These are phyloP conservation scores for Salix arbutifolia DNA, from an alignment of 345 rosid genomes.

Conservation along the genomic window DNA sequence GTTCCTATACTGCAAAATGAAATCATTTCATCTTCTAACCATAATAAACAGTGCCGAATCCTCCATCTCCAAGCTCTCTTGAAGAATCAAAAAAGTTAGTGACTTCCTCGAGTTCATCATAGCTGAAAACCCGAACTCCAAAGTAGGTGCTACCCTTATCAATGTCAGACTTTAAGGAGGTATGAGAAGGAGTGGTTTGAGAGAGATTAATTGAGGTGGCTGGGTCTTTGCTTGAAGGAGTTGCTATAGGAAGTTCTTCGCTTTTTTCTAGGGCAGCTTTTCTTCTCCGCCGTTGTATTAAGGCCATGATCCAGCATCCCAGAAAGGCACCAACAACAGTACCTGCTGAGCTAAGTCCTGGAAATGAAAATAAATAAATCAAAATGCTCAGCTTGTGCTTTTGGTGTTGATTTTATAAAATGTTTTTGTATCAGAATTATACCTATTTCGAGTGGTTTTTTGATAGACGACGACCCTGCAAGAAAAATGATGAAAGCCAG, in stretches of 20 bases:
- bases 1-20: not conserved
- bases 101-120: slow-evolving; percentile 71
- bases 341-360: slow-evolving; percentile 43
- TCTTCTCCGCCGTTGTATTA: slow-evolving; percentile 30
- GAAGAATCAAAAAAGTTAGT: slow-evolving; percentile 63
- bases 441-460: slow-evolving; percentile 20
- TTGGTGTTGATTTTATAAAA: not conserved
- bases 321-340: slow-evolving; percentile 13
- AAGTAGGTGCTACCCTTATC: slow-evolving; percentile 54
- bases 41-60: slow-evolving; percentile 75
- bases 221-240: slow-evolving; percentile 42
- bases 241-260: slow-evolving; percentile 28
- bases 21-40: slow-evolving; percentile 39
- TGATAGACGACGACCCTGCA: slow-evolving; percentile 19
- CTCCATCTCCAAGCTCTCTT: slow-evolving; percentile 85
- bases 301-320: slow-evolving; percentile 18
- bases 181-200: slow-evolving; percentile 45
- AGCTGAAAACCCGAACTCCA: slow-evolving; percentile 71
- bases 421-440: not conserved
- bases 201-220: slow-evolving; percentile 40
- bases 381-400: not conserved
- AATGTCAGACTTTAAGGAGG: slow-evolving; percentile 39
- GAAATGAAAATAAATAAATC: not conserved
- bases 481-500: not conserved
- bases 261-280: slow-evolving; percentile 29